Percentiles rank a stretch among this genome's conserved stretches.
These are phyloP conservation scores for Micractinium sp. DNA, from an alignment of 139 green algal species.

Conservation along the genomic window DNA sequence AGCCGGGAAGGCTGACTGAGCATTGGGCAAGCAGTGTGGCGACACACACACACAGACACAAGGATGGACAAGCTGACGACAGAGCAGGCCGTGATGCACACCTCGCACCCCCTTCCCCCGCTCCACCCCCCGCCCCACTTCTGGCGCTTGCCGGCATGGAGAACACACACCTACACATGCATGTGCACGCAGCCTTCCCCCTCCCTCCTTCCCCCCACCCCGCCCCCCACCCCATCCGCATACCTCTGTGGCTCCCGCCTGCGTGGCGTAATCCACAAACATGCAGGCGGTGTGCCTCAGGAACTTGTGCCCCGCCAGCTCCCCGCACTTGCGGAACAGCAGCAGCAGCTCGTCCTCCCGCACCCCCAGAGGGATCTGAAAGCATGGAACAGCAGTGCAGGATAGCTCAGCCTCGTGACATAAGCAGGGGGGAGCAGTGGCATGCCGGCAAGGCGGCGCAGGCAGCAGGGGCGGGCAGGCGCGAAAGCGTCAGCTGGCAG, in stretches of 20 bases:
- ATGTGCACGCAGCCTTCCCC: too few relatives aligned
- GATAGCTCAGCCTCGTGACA: background rate
- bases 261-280: conserved; percentile 53
- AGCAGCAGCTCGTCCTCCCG: conserved; percentile 45
- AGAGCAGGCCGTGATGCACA: too few relatives aligned
- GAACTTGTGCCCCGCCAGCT: conserved; percentile 44
- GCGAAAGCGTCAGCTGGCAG: background rate
- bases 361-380: conserved; percentile 26
- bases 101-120: too few relatives aligned
- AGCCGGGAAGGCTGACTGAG: too few relatives aligned
- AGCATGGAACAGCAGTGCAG: background rate
- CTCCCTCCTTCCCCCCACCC: background rate
- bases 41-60: too few relatives aligned
- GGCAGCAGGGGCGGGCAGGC: background rate
- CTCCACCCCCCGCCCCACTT: too few relatives aligned
- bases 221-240: background rate
- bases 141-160: too few relatives aligned
- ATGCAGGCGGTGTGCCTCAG: conserved; percentile 53
- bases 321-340: conserved; percentile 36
- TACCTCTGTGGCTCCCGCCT: conserved; percentile 39
- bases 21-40: too few relatives aligned
- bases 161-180: too few relatives aligned
- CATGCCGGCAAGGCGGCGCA: background rate
- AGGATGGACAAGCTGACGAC: too few relatives aligned
- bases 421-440: background rate